Base-by-base conservation (phyloP, 768 basidiomycete species). In the Termitomyces sp. region DNA sequence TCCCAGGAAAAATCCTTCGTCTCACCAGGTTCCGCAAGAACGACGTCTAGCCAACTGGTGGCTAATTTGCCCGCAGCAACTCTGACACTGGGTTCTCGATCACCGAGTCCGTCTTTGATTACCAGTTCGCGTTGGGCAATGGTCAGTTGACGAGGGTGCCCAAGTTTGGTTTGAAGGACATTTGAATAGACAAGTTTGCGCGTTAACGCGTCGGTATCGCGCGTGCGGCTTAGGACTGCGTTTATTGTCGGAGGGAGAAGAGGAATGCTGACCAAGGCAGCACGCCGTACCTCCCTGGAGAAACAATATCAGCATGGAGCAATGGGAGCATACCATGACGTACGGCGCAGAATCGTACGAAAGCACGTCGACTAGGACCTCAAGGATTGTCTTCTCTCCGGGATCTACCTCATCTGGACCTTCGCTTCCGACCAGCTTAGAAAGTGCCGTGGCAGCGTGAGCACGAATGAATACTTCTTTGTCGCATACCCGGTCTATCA, bases 81-180 rank as follows among this genome's bases (percentile, higher is more conserved):
- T 28, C 91, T 81, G 2, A 98, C 96, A 3, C 76, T 78, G 0
- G 87, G 85, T 65, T 98, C 96, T 35, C 96, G 81, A 74, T 98
- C 96, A 0, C 94, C 91, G 4, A 98, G 78, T 0, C 96, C 96
- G 65, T 92, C 87, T 46, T 88, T 86, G n/a, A 96, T 84, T 46
- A 96, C 80, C 57, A 87, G 80, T 68, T 96, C 92, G 40, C 96
- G 83, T 72, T 97, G 94, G 0, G 86, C 79, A 35, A 94, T 89
- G 1, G 84, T 84, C 38, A 98, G 80, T 15, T 84, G 84, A 5
- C 89, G 84, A 2, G 90, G 89, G 63, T 95, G 84, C 2, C 81
- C 80, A 75, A 85, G 65, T 64, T 78, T 73, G 42, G 71, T 61
- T 39, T 77, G 76, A n/a, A 96, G 80, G 0, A 92, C 81, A 13